phyloP scores from a whole-genome alignment of 768 basidiomycete genomes.

The Stropharia rugosoannulata region DNA sequence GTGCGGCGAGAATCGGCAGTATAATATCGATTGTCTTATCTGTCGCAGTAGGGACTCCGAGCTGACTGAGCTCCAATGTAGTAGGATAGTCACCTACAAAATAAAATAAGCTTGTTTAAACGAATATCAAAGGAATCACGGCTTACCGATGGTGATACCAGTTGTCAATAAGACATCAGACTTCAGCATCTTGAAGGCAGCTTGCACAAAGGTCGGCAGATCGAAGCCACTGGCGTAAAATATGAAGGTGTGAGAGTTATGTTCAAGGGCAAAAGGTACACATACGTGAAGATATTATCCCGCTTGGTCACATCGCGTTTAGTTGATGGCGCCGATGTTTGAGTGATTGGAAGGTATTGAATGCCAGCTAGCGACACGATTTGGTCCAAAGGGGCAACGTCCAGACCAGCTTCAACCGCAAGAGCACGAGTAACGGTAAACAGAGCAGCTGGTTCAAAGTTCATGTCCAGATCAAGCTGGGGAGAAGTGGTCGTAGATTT shows the following conservation, averaged over 20 bases:
- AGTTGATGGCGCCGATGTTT: slow-evolving; percentile 16
- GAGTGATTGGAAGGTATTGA: slow-evolving; percentile 48
- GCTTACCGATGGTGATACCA: slow-evolving; percentile 55
- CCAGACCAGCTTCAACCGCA: slow-evolving; percentile 61
- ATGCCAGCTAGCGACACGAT: slow-evolving; percentile 71
- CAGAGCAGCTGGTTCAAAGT: slow-evolving; percentile 64
- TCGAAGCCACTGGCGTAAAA: slow-evolving; percentile 51
- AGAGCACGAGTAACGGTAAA: slow-evolving; percentile 72
- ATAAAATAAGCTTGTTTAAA: not conserved
- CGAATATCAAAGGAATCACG: not conserved
- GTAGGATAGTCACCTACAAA: slow-evolving; percentile 60
- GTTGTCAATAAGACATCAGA: slow-evolving; percentile 59
- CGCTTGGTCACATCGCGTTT: slow-evolving; percentile 28
- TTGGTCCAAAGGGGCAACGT: slow-evolving; percentile 60
- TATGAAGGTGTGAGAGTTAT: not conserved
- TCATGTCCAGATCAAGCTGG: slow-evolving; percentile 57
- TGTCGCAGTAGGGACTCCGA: slow-evolving; percentile 53
- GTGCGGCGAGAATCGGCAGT: slow-evolving; percentile 67
- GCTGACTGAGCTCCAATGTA: slow-evolving; percentile 59
- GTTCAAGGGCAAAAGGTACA: not conserved
- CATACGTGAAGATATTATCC: slow-evolving; percentile 52
- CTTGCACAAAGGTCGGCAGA: slow-evolving; percentile 59
- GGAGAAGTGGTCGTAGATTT: slow-evolving; percentile 59
- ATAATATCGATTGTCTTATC: slow-evolving; percentile 63
- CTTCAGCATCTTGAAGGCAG: slow-evolving; percentile 63